phyloP scores from a whole-genome alignment of 306 rosid species.

The Medicago ruthenica region DNA sequence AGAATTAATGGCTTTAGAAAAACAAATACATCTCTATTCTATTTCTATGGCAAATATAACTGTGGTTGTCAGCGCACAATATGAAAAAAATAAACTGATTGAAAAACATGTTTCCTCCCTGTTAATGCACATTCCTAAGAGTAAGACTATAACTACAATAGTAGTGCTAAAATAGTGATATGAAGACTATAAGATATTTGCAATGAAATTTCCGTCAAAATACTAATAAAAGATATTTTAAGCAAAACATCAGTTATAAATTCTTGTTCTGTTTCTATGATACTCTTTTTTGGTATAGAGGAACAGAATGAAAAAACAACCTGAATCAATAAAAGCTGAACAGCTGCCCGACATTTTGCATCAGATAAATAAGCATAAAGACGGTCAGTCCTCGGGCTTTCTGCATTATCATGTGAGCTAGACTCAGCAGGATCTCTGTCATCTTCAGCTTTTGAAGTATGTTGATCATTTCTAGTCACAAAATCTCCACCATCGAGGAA shows the following conservation, averaged over 20 bases:
- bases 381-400: constrained; percentile 53
- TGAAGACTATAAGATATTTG: constrained; percentile 4
- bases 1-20: constrained; percentile 25
- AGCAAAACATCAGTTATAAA: not conserved
- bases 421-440: constrained; percentile 58
- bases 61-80: not conserved
- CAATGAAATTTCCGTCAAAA: constrained; percentile 16
- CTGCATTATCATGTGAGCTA: constrained; percentile 61
- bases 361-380: constrained; percentile 74
- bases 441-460: constrained; percentile 53
- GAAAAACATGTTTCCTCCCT: constrained; percentile 2
- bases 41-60: constrained; percentile 23
- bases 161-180: not conserved
- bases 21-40: not conserved
- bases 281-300: constrained; percentile 1
- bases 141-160: constrained; percentile 1
- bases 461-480: constrained; percentile 46
- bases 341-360: constrained; percentile 95
- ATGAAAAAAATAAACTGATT: constrained; percentile 13
- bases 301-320: constrained; percentile 59
- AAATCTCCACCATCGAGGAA: constrained; percentile 59
- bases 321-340: constrained; percentile 97
- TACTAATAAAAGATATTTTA: constrained; percentile 16
- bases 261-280: constrained; percentile 13
- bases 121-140: constrained; percentile 13